Percentiles rank a stretch among this genome's conserved stretches.
phyloP scores from a whole-genome alignment of 306 rosid genomes.

The Vigna unguiculata region DNA sequence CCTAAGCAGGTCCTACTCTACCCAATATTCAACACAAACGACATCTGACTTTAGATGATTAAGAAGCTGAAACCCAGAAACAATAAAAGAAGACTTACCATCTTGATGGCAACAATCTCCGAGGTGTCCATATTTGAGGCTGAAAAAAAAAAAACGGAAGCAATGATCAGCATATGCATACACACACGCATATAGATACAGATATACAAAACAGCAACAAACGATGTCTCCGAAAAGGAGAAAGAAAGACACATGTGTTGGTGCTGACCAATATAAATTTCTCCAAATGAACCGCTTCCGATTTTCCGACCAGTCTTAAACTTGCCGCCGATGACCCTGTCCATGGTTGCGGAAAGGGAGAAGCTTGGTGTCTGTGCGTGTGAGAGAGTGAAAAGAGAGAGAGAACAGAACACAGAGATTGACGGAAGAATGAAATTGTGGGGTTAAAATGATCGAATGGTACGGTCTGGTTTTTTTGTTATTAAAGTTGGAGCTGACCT shows the following conservation, averaged over 20 bases:
- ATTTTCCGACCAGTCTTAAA: conserved; percentile 77
- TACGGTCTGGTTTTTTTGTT: background rate
- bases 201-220: background rate
- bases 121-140: conserved; percentile 63
- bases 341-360: conserved; percentile 48
- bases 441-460: conserved; percentile 32
- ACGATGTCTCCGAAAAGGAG: background rate
- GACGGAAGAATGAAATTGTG: background rate
- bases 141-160: conserved; percentile 49
- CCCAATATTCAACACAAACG: background rate
- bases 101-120: conserved; percentile 74
- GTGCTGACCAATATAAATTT: conserved; percentile 63
- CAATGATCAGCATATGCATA: conserved; percentile 20
- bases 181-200: background rate
- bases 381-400: background rate
- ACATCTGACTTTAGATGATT: background rate
- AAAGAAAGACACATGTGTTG: no score
- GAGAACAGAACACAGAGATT: background rate
- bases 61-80: background rate
- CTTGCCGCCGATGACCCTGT: conserved; percentile 68
- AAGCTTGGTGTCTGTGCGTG: background rate
- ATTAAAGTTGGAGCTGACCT: conserved; percentile 43
- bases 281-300: conserved; percentile 82
- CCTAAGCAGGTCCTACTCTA: background rate
- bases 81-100: conserved; percentile 53